Evolutionary conservation across 371 early-diverging fungal species (phyloP), one percentile per base, ranked within the genome.

Genomic region (Rhizopus arrhizus): DNA sequence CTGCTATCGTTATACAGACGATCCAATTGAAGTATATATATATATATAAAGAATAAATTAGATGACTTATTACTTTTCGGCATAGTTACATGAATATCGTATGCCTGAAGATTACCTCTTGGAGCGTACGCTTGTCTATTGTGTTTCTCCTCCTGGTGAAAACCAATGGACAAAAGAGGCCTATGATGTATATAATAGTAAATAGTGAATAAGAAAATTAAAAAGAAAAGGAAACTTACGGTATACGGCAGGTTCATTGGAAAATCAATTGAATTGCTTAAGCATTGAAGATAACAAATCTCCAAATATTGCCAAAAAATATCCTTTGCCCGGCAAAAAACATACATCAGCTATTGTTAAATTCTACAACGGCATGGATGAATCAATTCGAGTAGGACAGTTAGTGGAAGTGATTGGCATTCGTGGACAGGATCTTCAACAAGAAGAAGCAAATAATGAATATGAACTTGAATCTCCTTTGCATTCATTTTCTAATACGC

Each of bases 81-180:
- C 22, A 22, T 52, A 52, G 46, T 38, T 63, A 16, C 28, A 36
- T 41, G 62, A 62, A 9, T 13, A 52, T 41, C 36, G 47, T 34
- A 45, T 72, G 8, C 66, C 65, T n/a, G 70, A 61, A 53, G 67
- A 71, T 29, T 53, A 64, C 32, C 46, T 84, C 13, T 61, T 65
- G 45, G 84, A 84, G 51, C 67, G 78, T 28, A 55, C 70, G 13
- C 45, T 73, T 13, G 65, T 75, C n/a, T 88, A 85, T 57, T 86
- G 86, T 58, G 78, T 85, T 0, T 85, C 86, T 15, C 81, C 85
- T 38, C 88, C 88, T 16, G 86, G 86, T 34, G 85, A 85, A 50
- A 77, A 81, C 1, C 22, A 53, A 3, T 86, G 86, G 88, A 56
- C 68, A 22, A 80, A 71, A 49, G 56, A 64, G 31, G 64, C 64